A percentile compares a stretch with the other conserved stretches of the same genome.
Evolutionary conservation across 192 early-diverging fungal genomes (phyloP).

Genomic region (Pilaira anomala): DNA sequence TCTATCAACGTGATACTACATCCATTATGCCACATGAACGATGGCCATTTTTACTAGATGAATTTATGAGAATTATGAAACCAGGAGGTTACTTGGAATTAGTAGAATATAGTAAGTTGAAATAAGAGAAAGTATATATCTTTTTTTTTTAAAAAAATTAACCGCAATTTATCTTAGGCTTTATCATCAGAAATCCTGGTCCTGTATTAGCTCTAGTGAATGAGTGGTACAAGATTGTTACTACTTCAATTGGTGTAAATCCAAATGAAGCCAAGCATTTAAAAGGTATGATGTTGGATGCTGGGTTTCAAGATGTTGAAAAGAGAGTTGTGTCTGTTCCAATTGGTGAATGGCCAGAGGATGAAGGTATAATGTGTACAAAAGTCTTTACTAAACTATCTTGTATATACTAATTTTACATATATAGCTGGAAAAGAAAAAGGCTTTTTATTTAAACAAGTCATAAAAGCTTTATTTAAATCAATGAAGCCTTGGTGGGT

Average conservation of each 20-base stretch:
- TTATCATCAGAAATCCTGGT: slow-evolving; percentile 21
- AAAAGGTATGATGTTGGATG: background rate
- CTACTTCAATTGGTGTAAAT: slow-evolving; percentile 3
- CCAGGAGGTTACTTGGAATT: slow-evolving; percentile 49
- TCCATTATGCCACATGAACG: slow-evolving; percentile 9
- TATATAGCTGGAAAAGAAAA: slow-evolving; percentile 28
- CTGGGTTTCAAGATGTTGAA: slow-evolving; percentile 23
- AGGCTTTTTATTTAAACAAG: slow-evolving; percentile 35
- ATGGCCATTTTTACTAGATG: slow-evolving; percentile 28
- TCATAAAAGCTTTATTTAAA: slow-evolving; percentile 28
- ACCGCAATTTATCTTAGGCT: background rate
- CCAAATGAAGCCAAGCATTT: background rate
- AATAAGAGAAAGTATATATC: background rate
- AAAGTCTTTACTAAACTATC: background rate
- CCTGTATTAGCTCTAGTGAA: slow-evolving; percentile 26
- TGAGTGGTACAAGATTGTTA: slow-evolving; percentile 24
- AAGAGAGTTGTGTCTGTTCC: slow-evolving; percentile 22
- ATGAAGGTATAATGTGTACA: slow-evolving; percentile 19
- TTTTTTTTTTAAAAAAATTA: background rate
- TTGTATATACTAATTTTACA: background rate
- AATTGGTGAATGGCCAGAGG: slow-evolving; percentile 36
- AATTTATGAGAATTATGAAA: slow-evolving; percentile 45
- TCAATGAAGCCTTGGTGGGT: slow-evolving; percentile 35
- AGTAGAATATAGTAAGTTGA: slow-evolving; percentile 34
- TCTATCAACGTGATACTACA: slow-evolving; percentile 23